A percentile compares a stretch with the other conserved stretches of the same genome.
Conservation (phyloP, 164 flowering plant species). For the Dillenia turbinata region DNA sequence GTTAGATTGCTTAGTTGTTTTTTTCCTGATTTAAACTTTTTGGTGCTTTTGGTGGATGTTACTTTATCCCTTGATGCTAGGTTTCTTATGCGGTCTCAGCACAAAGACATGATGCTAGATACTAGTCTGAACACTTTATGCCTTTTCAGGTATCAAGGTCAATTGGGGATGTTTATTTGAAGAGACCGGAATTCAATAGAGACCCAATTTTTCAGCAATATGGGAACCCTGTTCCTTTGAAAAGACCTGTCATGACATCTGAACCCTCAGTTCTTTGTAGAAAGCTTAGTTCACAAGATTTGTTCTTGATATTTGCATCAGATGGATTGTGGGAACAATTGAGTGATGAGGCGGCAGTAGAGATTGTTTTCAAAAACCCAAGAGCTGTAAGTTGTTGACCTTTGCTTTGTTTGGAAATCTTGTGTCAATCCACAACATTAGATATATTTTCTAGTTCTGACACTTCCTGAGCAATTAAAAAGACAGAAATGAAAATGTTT, state of each 20-base stretch:
- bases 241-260: slow-evolving; percentile 45
- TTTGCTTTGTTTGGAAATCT: no score
- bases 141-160: slow-evolving; percentile 55
- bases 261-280: slow-evolving; percentile 50
- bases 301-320: slow-evolving; percentile 21
- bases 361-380: slow-evolving; percentile 49
- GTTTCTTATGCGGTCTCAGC: no score
- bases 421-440: no score
- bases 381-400: slow-evolving; percentile 43
- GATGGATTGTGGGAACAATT: slow-evolving; percentile 68
- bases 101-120: slow-evolving; percentile 1
- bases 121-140: background rate
- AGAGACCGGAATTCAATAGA: slow-evolving; percentile 48
- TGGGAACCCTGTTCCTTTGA: slow-evolving; percentile 37
- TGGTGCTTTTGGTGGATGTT: no score
- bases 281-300: slow-evolving; percentile 40
- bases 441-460: no score
- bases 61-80: no score
- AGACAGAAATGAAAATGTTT: no score
- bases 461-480: no score
- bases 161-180: slow-evolving; percentile 56
- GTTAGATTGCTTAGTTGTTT: no score
- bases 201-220: slow-evolving; percentile 42
- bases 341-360: slow-evolving; percentile 51
- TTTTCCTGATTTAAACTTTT: no score